Conservation (phyloP, 495 filamentous ascomycete species). For the Rhizodiscina lignyota region DNA sequence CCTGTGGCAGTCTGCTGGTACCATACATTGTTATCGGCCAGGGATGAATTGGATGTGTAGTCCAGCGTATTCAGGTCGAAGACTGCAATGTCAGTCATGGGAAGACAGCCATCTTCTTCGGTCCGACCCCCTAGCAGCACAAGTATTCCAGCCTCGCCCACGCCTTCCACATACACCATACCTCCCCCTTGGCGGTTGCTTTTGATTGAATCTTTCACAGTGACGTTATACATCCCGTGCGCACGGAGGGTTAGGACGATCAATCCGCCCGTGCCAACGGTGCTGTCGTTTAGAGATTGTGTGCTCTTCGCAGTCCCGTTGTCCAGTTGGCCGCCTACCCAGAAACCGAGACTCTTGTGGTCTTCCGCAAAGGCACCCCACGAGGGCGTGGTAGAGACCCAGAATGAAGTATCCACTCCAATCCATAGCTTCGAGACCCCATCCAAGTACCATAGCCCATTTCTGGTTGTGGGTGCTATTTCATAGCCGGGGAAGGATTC, state of each 20-base stretch:
- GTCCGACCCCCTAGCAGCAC: too few relatives aligned
- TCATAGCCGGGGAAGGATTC: conserved; percentile 4
- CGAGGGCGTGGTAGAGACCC: conserved; percentile 15
- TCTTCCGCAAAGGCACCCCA: conserved; percentile 24
- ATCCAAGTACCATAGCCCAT: conserved; percentile 14
- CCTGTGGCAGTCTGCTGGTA: conserved; percentile 21
- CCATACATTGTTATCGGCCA: conserved; percentile 23
- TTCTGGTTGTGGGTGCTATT: too few relatives aligned
- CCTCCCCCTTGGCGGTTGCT: conserved; percentile 6
- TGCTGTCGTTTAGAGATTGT: conserved; percentile 4
- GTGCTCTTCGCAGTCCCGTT: conserved; percentile 15
- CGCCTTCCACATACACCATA: conserved; percentile 5
- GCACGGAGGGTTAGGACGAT: too few relatives aligned
- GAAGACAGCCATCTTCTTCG: too few relatives aligned
- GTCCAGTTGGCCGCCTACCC: conserved; percentile 26
- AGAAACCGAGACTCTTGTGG: conserved; percentile 22
- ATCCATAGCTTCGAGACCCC: conserved; percentile 23
- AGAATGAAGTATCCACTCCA: conserved; percentile 19
- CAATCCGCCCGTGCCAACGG: conserved; percentile 21
- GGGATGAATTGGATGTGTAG: too few relatives aligned
- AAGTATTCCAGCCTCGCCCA: conserved; percentile 8
- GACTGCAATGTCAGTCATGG: too few relatives aligned
- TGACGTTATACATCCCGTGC: conserved; percentile 21
- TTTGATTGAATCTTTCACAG: conserved; percentile 2
- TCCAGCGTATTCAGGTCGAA: too few relatives aligned